Evolutionary conservation across 306 rosid species (phyloP).

Genomic region (Prunus persica): DNA sequence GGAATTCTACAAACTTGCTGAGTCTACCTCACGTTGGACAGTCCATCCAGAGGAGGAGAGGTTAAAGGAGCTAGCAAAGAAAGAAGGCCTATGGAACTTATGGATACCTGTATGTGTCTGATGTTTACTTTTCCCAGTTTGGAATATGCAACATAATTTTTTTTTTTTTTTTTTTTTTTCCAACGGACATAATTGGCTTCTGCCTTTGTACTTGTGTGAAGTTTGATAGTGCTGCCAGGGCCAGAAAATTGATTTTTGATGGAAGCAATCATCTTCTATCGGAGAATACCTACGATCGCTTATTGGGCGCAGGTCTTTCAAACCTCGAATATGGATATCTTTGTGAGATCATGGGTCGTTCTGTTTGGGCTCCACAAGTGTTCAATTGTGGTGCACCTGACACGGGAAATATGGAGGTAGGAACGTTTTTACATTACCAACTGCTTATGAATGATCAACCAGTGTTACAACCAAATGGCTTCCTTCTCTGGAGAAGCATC

Average conservation of each 20-base stretch:
- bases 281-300: slow-evolving; percentile 38
- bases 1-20: slow-evolving; percentile 77
- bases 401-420: slow-evolving; percentile 99
- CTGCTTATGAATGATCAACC: slow-evolving; percentile 13
- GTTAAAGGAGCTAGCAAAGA: slow-evolving; percentile 83
- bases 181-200: neutral
- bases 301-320: slow-evolving; percentile 89
- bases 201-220: slow-evolving; percentile 37
- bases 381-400: slow-evolving; percentile 94
- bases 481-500: neutral
- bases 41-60: slow-evolving; percentile 90
- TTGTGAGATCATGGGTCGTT: slow-evolving; percentile 96
- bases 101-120: slow-evolving; percentile 77
- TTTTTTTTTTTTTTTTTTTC: neutral
- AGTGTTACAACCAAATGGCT: neutral
- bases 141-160: neutral
- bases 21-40: slow-evolving; percentile 78
- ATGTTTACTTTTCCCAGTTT: slow-evolving; percentile 16
- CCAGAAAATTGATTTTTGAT: slow-evolving; percentile 53
- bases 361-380: slow-evolving; percentile 92
- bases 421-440: slow-evolving; percentile 21
- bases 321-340: slow-evolving; percentile 96
- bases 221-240: slow-evolving; percentile 92
- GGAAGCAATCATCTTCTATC: slow-evolving; percentile 50
- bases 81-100: slow-evolving; percentile 95